Percentiles rank a stretch among this genome's conserved stretches.
Conservation (phyloP, 2,329 filamentous ascomycete species). For the Cytospora schulzeri region DNA sequence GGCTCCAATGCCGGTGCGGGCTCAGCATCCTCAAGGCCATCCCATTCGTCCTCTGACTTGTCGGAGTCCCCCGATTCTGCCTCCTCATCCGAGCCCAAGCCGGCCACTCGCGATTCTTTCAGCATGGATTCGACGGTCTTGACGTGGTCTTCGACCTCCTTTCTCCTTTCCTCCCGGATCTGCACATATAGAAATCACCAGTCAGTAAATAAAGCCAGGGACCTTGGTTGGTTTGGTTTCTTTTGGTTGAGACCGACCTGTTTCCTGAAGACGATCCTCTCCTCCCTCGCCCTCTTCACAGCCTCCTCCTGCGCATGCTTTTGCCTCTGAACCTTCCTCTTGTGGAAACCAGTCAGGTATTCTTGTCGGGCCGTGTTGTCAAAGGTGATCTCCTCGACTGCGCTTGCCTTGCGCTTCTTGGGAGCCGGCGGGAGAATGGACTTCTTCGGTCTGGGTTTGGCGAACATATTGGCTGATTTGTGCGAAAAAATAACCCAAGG, state of each 20-base stretch:
- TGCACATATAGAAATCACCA: slow-evolving; percentile 42
- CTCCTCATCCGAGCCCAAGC: slow-evolving; percentile 42
- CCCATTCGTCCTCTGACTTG: slow-evolving; percentile 61
- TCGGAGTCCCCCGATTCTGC: slow-evolving; percentile 42
- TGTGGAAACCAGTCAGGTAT: slow-evolving; percentile 94
- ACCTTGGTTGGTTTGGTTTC: not conserved
- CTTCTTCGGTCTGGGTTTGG: slow-evolving; percentile 62
- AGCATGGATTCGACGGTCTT: slow-evolving; percentile 73
- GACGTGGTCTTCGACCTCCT: slow-evolving; percentile 81
- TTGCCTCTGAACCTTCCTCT: slow-evolving; percentile 83
- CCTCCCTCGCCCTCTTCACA: slow-evolving; percentile 73
- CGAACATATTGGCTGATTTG: slow-evolving; percentile 47
- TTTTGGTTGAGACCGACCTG: slow-evolving; percentile 64
- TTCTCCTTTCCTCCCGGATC: slow-evolving; percentile 81
- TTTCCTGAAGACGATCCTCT: slow-evolving; percentile 72
- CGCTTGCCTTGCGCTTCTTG: slow-evolving; percentile 67
- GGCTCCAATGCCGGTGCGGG: slow-evolving; percentile 45
- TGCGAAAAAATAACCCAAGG: not conserved
- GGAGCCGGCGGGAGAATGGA: slow-evolving; percentile 56
- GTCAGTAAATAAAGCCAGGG: slow-evolving; percentile 13
- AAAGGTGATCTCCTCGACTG: slow-evolving; percentile 81
- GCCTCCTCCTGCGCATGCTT: slow-evolving; percentile 85
- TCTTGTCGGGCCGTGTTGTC: slow-evolving; percentile 78
- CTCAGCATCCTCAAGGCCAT: slow-evolving; percentile 61
- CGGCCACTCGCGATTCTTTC: slow-evolving; percentile 58